Base-by-base conservation (phyloP, 331 rosid species). In the Pyrus hybrid region DNA sequence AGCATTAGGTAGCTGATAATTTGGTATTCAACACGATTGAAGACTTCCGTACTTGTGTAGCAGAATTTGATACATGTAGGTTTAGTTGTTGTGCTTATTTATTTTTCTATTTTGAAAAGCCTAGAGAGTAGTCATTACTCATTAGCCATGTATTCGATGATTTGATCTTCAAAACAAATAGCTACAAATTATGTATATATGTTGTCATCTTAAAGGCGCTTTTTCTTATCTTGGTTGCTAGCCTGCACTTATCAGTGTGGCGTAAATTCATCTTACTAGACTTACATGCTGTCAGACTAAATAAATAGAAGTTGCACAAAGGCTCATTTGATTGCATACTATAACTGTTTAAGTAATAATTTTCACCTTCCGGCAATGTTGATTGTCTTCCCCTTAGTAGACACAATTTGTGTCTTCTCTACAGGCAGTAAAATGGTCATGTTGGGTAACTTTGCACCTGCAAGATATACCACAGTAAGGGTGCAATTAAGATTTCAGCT, bases 361-460 rank as follows among this genome's bases (percentile, higher is more conserved):
- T 88, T 87, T 86, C 86, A 94, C 99, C 97, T 94, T 88, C 90
- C 97, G 35, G 93, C 87, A 76, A 94, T 82, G 77, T 76, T 84
- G 77, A 94, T 76, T 65, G 83, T 76, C 82, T 83, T 82, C 83
- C 90, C 96, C 30, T 83, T 84, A 3, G 87, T 63, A 84, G 83
- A 77, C 22, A 69, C 20, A 76, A 89, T 71, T 67, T 83, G 49
- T 29, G 80, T 63, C 76, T 81, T 82, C 82, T 94, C 96, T 68
- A 76, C 67, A 1, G 91, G 86, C 82, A 94, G 77, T 82, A 90
- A 83, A 77, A 94, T 79, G 69, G 83, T 74, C 67, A 90, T 13
- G 76, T 82, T 84, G 28, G 99, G 95, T 76, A 94, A 73, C 83
- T 64, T 87, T 21, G 90, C 85, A 77, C 99, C 99, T 94, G 91